phyloP scores from a whole-genome alignment of 176 grass and related monocot genomes.

The Carex littledalei region DNA sequence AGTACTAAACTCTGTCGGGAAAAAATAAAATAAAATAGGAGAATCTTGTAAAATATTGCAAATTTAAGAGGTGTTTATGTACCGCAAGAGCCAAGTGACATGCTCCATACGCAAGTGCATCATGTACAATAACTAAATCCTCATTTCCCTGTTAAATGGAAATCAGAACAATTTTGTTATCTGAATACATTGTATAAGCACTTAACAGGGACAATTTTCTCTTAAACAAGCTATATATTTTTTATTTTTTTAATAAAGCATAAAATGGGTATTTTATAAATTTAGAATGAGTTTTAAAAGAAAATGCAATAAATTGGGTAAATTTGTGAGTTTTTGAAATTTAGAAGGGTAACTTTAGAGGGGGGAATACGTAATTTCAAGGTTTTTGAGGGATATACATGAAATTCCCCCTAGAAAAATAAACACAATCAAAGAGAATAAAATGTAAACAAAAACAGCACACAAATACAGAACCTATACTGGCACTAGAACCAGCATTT shows the following conservation, averaged over 20 bases:
- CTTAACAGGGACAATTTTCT: not conserved
- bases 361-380: no score
- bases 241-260: no score
- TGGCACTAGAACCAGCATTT: not conserved
- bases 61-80: constrained; percentile 29
- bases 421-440: not conserved
- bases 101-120: constrained; percentile 77
- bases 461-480: not conserved
- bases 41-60: constrained; percentile 13
- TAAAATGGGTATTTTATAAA: no score
- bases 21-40: not conserved
- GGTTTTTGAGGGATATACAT: no score
- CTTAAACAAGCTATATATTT: no score
- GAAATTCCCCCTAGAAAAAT: no score
- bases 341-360: no score
- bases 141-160: constrained; percentile 50
- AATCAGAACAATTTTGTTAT: constrained; percentile 1
- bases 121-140: constrained; percentile 88
- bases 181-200: not conserved
- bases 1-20: not conserved
- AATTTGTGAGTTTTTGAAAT: no score
- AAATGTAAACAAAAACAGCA: not conserved
- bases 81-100: constrained; percentile 86
- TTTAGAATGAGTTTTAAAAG: no score
- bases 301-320: no score